Conservation (phyloP, 2,329 filamentous ascomycete species). For the Beauveria pseudobassiana region DNA sequence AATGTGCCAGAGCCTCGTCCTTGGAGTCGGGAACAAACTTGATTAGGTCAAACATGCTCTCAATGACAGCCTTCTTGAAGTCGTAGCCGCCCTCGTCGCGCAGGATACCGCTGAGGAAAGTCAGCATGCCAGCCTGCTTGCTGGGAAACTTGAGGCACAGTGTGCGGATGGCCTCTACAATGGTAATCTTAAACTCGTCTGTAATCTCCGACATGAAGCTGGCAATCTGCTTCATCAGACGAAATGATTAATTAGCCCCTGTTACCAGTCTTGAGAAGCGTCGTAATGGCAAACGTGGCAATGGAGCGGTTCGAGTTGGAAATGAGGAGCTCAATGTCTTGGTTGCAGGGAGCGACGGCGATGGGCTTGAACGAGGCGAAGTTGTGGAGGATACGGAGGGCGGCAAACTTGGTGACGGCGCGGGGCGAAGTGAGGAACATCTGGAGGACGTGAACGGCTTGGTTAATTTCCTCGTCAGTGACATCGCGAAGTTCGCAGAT, state of each 20-base stretch:
- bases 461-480: constrained; percentile 81
- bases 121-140: constrained; percentile 96
- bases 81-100: constrained; percentile 96
- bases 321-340: constrained; percentile 93
- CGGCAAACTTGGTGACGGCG: constrained; percentile 94
- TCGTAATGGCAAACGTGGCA: constrained; percentile 96
- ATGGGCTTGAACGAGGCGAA: constrained; percentile 95
- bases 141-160: constrained; percentile 95
- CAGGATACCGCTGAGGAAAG: constrained; percentile 93
- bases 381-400: constrained; percentile 90
- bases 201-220: constrained; percentile 99
- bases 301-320: constrained; percentile 96
- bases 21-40: constrained; percentile 92
- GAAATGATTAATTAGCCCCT: no score
- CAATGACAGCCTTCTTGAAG: constrained; percentile 94
- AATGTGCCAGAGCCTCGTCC: constrained; percentile 77
- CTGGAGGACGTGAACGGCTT: constrained; percentile 91
- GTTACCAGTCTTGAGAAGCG: constrained; percentile 96
- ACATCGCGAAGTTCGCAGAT: constrained; percentile 94
- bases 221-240: constrained; percentile 97
- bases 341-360: constrained; percentile 88
- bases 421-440: constrained; percentile 94
- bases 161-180: constrained; percentile 95
- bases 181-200: constrained; percentile 99
- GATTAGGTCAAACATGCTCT: constrained; percentile 99